Base-by-base conservation (phyloP, 371 early-diverging fungal genomes). In the Actinomortierella ambigua region DNA sequence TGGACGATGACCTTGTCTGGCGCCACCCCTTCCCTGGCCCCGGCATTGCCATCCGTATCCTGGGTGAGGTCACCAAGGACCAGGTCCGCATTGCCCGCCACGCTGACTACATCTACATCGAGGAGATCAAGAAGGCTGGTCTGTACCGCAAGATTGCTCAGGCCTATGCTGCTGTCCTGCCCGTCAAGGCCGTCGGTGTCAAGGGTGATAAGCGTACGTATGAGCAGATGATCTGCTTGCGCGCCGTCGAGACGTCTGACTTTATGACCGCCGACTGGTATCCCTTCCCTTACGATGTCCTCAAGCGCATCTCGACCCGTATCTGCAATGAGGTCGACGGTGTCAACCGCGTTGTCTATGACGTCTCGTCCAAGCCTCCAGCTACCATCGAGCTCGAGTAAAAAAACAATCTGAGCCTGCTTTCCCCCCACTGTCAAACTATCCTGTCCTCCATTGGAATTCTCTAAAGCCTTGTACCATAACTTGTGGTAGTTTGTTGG, bases 11-110 rank as follows among this genome's bases (percentile, higher is more conserved):
- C 49, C 83, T 98, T 50, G 87, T 98, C 66, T 98, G 97, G 97
- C 93, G 98, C 63, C 98, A 98, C 75, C 98, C 98, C 42, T 98
- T 98, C 95, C 98, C 98, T 57, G 98, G 98, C 27, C 98, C 98
- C 41, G 98, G 97, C 71, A 94, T 98, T 75, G 98, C 98, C 52
- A 98, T 98, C 78, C 93, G 98, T 73, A 87, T 96, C 26, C 79
- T 98, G 8, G 98, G 98, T 56, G 98, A 97, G 81, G 97, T 96
- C 46, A 95, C 96, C 49, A 87, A 81, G 42, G 84, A 85, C 59
- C 95, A 98, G 80, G 96, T 98, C 23, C 88, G 85, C 57, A 98
- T 98, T 79, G 97, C 92, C 47, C 92, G 95, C 58, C 85, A 89
- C 40, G 98, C 97, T 46, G 98, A 98, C 82, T 80, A 91, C 77